Base-by-base conservation (phyloP, 2,329 filamentous ascomycete genomes). In the Simplicillium aogashimaense region DNA sequence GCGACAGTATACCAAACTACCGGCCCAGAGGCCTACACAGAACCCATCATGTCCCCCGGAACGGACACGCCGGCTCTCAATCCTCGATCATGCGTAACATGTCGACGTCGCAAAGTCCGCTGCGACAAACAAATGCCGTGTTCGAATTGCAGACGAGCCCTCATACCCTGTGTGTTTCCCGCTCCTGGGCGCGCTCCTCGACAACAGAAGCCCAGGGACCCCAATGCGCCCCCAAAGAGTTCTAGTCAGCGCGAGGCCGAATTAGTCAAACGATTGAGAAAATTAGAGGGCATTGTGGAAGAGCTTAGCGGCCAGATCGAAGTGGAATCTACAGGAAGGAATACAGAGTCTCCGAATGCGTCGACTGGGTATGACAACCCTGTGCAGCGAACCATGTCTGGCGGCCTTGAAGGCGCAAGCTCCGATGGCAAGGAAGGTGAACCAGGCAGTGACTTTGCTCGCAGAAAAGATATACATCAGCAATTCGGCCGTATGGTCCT, bases 121-220 rank as follows among this genome's bases (percentile, higher is more conserved):
- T 88, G 83, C 67, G 81, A 88, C 64, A 87, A 87, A 64, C 71
- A 76, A 51, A 77, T 85, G 66, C 81, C 83, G 13, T 88, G 83
- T 58, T 77, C 77, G 50, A 87, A 88, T 57, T 88, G 83, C 57
- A 74, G 74, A 33, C 76, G 81, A 47, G 81, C 80, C 32, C 66
- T 79, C 50, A 83, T 83, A 43, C 74, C 81, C 49, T 88, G 83
- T 57, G 65, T 86, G 37, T 88, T 85, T 53, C 83, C 83, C 1
- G 79, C 81, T 3, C 83, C 83, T 1, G 83, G 83, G 9, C 72
- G 83, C 41, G 82, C 83, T 6, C 83, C 82, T 9, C 70, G 83
- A 33, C 79, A 83, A 49, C 71, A 74, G 44, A 72, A 80, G 14
- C 66, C 71, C 25, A 83, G 81, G 53, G 74, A 82, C 35, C 75